Evolutionary conservation across 805 yeast genomes (phyloP), one percentile per base, ranked within the genome.

Genomic region (Kodamaea nitidulidarum): DNA sequence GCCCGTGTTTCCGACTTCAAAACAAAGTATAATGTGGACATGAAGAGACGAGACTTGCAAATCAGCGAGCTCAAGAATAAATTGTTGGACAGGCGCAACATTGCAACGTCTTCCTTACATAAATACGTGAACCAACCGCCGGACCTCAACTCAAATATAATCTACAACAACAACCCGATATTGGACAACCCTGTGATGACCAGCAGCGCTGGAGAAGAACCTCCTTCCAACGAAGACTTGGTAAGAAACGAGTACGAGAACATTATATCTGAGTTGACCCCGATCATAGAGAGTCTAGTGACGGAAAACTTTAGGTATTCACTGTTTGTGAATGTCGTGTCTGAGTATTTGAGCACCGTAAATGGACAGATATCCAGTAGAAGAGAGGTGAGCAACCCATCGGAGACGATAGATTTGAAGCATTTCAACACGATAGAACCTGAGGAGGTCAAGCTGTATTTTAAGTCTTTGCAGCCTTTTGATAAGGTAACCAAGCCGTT

Each of bases 231-330:
- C 9, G 10, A 40, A 7, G 17, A 32, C 7, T 15, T 36, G 5
- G 24, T 39, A 5, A 52, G 49, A 24, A 37, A 44, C 2, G 65
- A 66, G 39, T 60, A 63, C 42, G 67, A 60, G 31, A 52, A 51
- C 7, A 55, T 64, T 7, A 60, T 64, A 3, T 47, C 57, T 1
- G 63, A 65, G 32, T 47, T 65, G 30, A 58, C 67, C 7, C 57
- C 56, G 7, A 51, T 67, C 15, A 57, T 67, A 4, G 68, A 66
- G 35, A 60, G 57, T 36, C 52, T 67, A 34, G 52, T 63, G 36
- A 42, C 48, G 4, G 73, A 69, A 41, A 69, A 68, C 45, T 54
- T 53, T 34, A 61, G 62, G 41, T 67, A 61, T 42, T 48, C 67
- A 9, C 49, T 46, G 27, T 62, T 68, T 36, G 45, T 63, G 15